Evolutionary conservation across 2,329 filamentous ascomycete genomes (phyloP).

Genomic region (Sphaerulina vaccinii): DNA sequence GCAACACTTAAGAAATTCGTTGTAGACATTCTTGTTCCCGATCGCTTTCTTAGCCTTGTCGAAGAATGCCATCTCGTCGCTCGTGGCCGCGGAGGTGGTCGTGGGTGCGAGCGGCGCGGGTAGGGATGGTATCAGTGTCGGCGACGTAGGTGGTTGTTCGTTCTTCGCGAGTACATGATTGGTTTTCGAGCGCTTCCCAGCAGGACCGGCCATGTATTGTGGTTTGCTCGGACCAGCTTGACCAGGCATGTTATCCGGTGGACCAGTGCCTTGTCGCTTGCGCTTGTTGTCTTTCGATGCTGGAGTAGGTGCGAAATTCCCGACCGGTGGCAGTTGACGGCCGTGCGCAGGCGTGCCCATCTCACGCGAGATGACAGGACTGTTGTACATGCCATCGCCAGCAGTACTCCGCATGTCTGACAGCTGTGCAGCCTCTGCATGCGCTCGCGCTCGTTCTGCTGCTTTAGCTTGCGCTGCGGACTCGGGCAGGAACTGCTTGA

Average conservation of each 20-base stretch:
- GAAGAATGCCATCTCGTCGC: constrained; percentile 90
- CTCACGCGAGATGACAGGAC: constrained; percentile 38
- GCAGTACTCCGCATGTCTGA: constrained; percentile 57
- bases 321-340: constrained; percentile 74
- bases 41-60: constrained; percentile 96
- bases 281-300: constrained; percentile 76
- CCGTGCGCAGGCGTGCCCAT: constrained; percentile 38
- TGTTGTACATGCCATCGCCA: constrained; percentile 46
- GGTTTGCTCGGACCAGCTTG: constrained; percentile 31
- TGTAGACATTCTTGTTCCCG: constrained; percentile 86
- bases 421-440: constrained; percentile 65
- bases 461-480: constrained; percentile 69
- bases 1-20: constrained; percentile 94
- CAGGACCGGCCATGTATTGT: constrained; percentile 24
- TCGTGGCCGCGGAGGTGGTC: constrained; percentile 68
- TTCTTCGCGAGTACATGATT: constrained; percentile 49
- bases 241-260: constrained; percentile 35
- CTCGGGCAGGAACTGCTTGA: constrained; percentile 97
- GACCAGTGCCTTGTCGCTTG: constrained; percentile 62
- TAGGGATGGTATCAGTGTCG: constrained; percentile 81
- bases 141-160: constrained; percentile 62
- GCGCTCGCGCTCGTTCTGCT: constrained; percentile 57
- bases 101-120: constrained; percentile 83
- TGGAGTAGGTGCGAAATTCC: constrained; percentile 83
- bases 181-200: constrained; percentile 69